Percentiles rank a stretch among this genome's conserved stretches.
Evolutionary conservation across 2,329 filamentous ascomycete genomes (phyloP).

Genomic region (Lachnellula occidentalis): DNA sequence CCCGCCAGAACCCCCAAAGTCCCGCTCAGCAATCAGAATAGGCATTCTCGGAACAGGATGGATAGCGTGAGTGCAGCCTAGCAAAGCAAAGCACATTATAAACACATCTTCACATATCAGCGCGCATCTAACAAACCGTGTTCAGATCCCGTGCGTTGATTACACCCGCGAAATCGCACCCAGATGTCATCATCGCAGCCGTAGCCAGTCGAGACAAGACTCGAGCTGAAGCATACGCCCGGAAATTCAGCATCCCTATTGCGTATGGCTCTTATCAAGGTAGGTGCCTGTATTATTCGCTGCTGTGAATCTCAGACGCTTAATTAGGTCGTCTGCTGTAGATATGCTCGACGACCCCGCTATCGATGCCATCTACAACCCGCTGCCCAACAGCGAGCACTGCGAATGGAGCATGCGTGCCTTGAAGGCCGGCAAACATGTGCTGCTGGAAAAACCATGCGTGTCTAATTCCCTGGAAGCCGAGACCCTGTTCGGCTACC

Average conservation of each 20-base stretch:
- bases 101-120: too few relatives aligned
- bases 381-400: slow-evolving; percentile 40
- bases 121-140: neutral
- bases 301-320: too few relatives aligned
- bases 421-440: slow-evolving; percentile 46
- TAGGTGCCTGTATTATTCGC: slow-evolving; percentile 13
- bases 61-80: slow-evolving; percentile 28
- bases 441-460: slow-evolving; percentile 50
- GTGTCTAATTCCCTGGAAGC: slow-evolving; percentile 43
- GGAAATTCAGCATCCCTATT: slow-evolving; percentile 45
- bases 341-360: slow-evolving; percentile 37
- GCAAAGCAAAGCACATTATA: neutral
- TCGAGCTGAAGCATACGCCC: slow-evolving; percentile 45
- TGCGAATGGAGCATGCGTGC: slow-evolving; percentile 44
- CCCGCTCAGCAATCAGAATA: slow-evolving; percentile 27
- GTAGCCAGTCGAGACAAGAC: slow-evolving; percentile 46
- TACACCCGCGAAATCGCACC: slow-evolving; percentile 44
- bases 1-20: slow-evolving; percentile 14
- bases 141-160: slow-evolving; percentile 39
- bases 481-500: slow-evolving; percentile 37
- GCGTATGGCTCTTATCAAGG: slow-evolving; percentile 46
- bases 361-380: slow-evolving; percentile 47
- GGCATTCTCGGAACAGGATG: slow-evolving; percentile 33
- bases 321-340: neutral
- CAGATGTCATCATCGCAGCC: slow-evolving; percentile 47